phyloP scores from a whole-genome alignment of 192 early-diverging fungal genomes.

The Phlyctochytrium bullatum region DNA sequence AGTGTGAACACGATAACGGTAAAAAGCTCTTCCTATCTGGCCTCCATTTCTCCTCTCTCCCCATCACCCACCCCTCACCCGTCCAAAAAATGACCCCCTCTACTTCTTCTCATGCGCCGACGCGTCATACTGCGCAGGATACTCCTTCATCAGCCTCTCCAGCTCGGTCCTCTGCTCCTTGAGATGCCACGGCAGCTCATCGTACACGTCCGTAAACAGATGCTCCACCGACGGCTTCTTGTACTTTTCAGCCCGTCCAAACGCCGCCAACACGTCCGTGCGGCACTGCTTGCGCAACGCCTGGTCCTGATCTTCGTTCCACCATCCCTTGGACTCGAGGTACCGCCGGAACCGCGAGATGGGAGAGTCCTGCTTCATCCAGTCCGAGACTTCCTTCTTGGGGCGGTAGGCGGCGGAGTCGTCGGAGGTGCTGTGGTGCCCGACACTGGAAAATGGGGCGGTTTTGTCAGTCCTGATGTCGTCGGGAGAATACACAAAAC shows the following conservation, averaged over 20 bases:
- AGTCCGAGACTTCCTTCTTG: slow-evolving; percentile 87
- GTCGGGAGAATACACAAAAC: not conserved
- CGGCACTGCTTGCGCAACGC: slow-evolving; percentile 59
- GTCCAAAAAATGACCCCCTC: no score
- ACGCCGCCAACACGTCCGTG: slow-evolving; percentile 74
- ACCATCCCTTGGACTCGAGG: slow-evolving; percentile 81
- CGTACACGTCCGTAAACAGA: slow-evolving; percentile 94
- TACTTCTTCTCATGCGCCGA: not conserved
- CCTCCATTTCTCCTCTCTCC: no score
- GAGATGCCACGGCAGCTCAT: slow-evolving; percentile 74
- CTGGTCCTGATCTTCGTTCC: slow-evolving; percentile 72
- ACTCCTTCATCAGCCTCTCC: slow-evolving; percentile 67
- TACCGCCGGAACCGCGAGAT: slow-evolving; percentile 87
- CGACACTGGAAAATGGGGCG: slow-evolving; percentile 45
- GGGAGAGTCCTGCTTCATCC: slow-evolving; percentile 85
- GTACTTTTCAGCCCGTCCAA: slow-evolving; percentile 78
- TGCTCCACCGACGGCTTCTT: slow-evolving; percentile 83
- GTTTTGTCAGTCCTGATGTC: not conserved
- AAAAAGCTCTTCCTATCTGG: no score
- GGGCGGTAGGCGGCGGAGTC: slow-evolving; percentile 95
- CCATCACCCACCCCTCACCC: no score
- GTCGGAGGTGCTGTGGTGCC: slow-evolving; percentile 97
- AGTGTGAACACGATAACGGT: no score
- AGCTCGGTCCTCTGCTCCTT: slow-evolving; percentile 78
- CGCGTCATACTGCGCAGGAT: slow-evolving; percentile 18